Conservation (phyloP, 805 yeast genomes). For the Candida orba region DNA sequence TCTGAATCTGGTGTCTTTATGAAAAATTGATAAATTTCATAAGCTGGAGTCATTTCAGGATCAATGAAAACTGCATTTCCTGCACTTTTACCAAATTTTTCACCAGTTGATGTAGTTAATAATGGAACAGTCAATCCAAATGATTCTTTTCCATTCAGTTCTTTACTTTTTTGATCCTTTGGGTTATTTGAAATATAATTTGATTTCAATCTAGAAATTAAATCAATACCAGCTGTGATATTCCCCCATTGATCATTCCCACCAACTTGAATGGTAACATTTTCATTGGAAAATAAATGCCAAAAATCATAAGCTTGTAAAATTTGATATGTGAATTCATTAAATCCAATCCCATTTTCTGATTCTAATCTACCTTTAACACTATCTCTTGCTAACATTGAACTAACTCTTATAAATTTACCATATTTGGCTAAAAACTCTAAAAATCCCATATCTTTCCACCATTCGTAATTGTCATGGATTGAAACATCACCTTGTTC, state of each 20-base stretch:
- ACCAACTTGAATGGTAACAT: conserved; percentile 76
- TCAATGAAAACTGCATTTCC: conserved; percentile 94
- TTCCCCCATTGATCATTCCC: conserved; percentile 99
- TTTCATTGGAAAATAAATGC: conserved; percentile 54
- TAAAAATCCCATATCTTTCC: conserved; percentile 69
- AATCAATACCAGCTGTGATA: conserved; percentile 90
- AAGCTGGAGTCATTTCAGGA: conserved; percentile 66
- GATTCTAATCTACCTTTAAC: conserved; percentile 66
- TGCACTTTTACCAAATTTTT: conserved; percentile 93
- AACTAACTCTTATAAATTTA: conserved; percentile 66
- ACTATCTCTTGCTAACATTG: conserved; percentile 87
- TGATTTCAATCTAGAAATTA: conserved; percentile 54
- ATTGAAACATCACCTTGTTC: conserved; percentile 36
- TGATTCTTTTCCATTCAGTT: conserved; percentile 24
- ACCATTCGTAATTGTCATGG: conserved; percentile 77
- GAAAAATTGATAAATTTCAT: conserved; percentile 79
- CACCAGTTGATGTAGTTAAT: conserved; percentile 81
- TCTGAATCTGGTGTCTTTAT: conserved; percentile 74
- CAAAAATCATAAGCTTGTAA: conserved; percentile 92
- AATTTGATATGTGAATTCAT: conserved; percentile 89
- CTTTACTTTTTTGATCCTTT: conserved; percentile 17
- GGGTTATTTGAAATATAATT: conserved; percentile 11
- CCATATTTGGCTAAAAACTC: conserved; percentile 77
- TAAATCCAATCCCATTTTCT: conserved; percentile 78
- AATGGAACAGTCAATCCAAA: conserved; percentile 88